Percentiles rank a stretch among this genome's conserved stretches.
phyloP scores from a whole-genome alignment of 1,139 yeast species.

The Candida albicans region DNA sequence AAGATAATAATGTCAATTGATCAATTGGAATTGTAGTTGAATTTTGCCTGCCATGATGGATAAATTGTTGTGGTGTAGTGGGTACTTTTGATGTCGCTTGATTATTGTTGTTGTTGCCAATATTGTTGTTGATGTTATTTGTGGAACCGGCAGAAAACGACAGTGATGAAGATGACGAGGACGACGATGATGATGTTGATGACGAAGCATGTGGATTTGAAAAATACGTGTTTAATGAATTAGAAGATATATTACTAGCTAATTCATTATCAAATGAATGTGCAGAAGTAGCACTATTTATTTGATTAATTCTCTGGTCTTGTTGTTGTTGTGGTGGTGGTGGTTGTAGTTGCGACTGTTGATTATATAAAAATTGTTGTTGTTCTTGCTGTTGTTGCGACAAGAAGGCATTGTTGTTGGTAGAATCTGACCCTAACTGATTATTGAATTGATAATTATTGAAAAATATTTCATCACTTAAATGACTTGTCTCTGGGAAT shows the following conservation, averaged over 20 bases:
- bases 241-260: slow-evolving; percentile 13
- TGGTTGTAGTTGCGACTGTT: background rate
- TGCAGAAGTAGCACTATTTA: slow-evolving; percentile 4
- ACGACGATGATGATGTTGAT: slow-evolving; percentile 9
- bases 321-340: slow-evolving; percentile 1
- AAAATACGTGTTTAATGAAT: slow-evolving; percentile 13
- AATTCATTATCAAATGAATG: slow-evolving; percentile 8
- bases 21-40: slow-evolving; percentile 25
- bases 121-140: slow-evolving; percentile 5
- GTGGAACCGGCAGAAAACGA: slow-evolving; percentile 10
- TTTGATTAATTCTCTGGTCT: slow-evolving; percentile 1
- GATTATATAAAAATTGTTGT: slow-evolving; percentile 1
- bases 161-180: slow-evolving; percentile 11
- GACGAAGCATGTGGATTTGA: slow-evolving; percentile 10
- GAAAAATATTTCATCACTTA: slow-evolving; percentile 26
- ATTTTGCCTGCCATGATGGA: slow-evolving; percentile 13
- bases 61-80: slow-evolving; percentile 9
- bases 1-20: slow-evolving; percentile 30
- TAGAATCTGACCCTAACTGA: background rate
- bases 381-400: slow-evolving; percentile 1
- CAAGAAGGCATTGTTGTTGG: background rate
- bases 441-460: slow-evolving; percentile 13
- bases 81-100: slow-evolving; percentile 10
- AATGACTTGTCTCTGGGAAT: slow-evolving; percentile 19
- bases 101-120: slow-evolving; percentile 4